Base-by-base conservation (phyloP, 1,139 yeast genomes). In the Yamadazyma blattariae region DNA sequence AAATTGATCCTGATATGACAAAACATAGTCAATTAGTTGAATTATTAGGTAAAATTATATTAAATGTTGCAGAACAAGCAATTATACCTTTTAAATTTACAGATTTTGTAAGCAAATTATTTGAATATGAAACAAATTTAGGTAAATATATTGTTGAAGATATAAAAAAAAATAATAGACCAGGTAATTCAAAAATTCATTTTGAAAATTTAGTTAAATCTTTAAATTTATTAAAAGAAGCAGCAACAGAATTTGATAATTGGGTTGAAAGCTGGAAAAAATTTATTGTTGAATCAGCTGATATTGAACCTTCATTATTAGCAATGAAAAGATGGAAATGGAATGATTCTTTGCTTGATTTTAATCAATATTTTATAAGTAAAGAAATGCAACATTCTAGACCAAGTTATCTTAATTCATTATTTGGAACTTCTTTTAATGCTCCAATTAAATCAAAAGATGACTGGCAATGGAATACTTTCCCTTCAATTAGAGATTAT, bases 311-410 rank as follows among this genome's bases (percentile, higher is more conserved):
- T 0, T 76, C 88, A 3, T 57, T 83, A 31, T 64, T 84, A 38
- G 74, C 90, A 0, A 73, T 80, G 40, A 79, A 77, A 46, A 70
- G 97, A 49, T 77, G 88, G 82, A 77, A 76, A 41, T 84, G 95
- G 88, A 90, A 90, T 59, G 72, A 79, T 21, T 77, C 78, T 42
- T 60, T 88, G 52, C 59, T 77, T 13, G 59, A 64, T 13, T 68
- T 87, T 38, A 85, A 81, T 45, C 74, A 74, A 46, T 64, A 67
- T 17, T 67, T 84, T 44, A 60, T 67, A 14, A 34, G 35, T 11
- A 59, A 67, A 4, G 66, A 59, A 14, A 79, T 82, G 2, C 54
- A 74, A 8, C 72, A 74, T 4, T 54, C 61, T 5, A 68, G 96
- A 31, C 67, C 77, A 15, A 90, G 94, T 66, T 85, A 77, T 52